Evolutionary conservation across 2,329 filamentous ascomycete genomes (phyloP).

Genomic region (Westerdykella ornata): DNA sequence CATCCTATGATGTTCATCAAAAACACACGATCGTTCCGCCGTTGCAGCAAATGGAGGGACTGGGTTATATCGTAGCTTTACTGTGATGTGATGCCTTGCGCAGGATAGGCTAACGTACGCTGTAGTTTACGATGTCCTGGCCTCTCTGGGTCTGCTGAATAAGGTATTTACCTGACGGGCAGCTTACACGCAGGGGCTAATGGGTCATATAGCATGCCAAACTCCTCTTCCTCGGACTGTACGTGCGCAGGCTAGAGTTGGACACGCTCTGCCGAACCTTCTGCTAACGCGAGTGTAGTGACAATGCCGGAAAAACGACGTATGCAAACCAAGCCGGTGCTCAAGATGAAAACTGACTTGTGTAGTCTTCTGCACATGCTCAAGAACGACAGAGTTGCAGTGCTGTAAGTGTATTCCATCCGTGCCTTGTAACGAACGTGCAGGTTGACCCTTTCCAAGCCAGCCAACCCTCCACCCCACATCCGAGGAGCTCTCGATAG

Average conservation of each 20-base stretch:
- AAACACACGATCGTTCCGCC: not conserved
- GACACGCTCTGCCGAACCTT: not conserved
- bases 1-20: not conserved
- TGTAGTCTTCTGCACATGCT: conserved; percentile 69
- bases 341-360: conserved; percentile 9
- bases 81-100: too few species aligned
- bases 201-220: conserved; percentile 52
- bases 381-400: conserved; percentile 82
- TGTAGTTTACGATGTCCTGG: conserved; percentile 77
- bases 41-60: not conserved
- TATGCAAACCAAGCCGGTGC: conserved; percentile 10
- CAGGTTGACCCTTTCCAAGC: conserved; percentile 7
- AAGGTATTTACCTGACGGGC: conserved; percentile 41
- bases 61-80: too few species aligned
- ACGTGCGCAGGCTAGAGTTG: not conserved
- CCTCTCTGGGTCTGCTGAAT: conserved; percentile 77
- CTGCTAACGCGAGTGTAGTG: conserved; percentile 25
- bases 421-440: not conserved
- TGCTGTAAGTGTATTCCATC: conserved; percentile 55
- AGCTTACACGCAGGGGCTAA: not conserved
- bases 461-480: conserved; percentile 47
- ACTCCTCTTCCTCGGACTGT: conserved; percentile 63
- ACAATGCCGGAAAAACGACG: conserved; percentile 89
- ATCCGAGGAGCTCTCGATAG: conserved; percentile 50
- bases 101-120: conserved; percentile 3